Base-by-base conservation (phyloP, 1,139 yeast genomes). In the Candida sanyaensis region DNA sequence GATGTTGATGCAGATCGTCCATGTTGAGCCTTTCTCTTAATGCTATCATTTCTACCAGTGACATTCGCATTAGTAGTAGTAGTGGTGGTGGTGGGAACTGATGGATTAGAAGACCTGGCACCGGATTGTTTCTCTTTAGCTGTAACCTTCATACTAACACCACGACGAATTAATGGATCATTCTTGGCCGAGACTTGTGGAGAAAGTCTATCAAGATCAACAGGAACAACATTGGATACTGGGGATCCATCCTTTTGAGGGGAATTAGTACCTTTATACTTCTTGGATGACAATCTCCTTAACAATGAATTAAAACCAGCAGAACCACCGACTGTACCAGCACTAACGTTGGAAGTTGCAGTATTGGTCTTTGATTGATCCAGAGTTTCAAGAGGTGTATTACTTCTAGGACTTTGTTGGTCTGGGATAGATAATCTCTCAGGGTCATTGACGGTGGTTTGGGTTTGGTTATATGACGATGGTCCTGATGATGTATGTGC, bases 61-160 rank as follows among this genome's bases (percentile, higher is more conserved):
- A n/a, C 13, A 11, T 13, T 7, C 10, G 38, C 5, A 11, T 21
- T 23, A 6, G 28, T 11, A 23, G 13, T 36, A 7, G 27, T 10
- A 34, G 28, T 21, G n/a, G n/a, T n/a, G n/a, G n/a, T n/a, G n/a
- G n/a, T n/a, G n/a, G 12, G 12, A 21, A 26, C 12, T 10, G 38
- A 13, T 47, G 38, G 48, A 31, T 46, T 51, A 40, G 40, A 42
- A 23, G 50, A 54, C 49, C 48, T 52, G 48, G 78, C 57, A 48
- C 58, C 54, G 17, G 58, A 55, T 8, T 70, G 67, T 53, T 63
- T 74, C 56, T 81, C 86, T 56, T 77, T 80, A n/a, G 83, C 80
- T 1, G 86, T 81, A 12, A 81, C 78, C 62, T 79, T 81, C 80
- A 81, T 75, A 62, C 83, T 77, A 11, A 81, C 84, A 55, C 84